These are phyloP conservation scores for Calamus simplicifolius DNA, from an alignment of 176 grass and related monocot genomes.

Conservation along the genomic window DNA sequence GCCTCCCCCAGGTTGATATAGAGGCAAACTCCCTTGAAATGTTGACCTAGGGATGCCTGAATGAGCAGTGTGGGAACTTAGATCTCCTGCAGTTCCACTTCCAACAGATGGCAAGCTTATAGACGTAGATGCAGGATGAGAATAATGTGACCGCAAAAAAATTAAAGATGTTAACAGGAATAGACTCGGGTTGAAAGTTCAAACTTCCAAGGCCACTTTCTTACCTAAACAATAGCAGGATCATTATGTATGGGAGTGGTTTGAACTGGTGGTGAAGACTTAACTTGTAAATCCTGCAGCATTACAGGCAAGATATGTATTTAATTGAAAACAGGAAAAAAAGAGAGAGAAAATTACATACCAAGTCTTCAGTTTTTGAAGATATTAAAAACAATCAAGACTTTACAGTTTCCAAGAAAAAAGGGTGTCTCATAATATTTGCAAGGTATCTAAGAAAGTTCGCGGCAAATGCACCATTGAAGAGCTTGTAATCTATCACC, in stretches of 20 bases:
- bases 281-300: slow-evolving; percentile 88
- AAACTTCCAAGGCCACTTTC: not conserved
- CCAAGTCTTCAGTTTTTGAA: not conserved
- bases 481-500: no score
- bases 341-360: slow-evolving; percentile 1
- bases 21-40: slow-evolving; percentile 53
- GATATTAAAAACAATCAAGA: not conserved
- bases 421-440: no score
- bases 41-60: slow-evolving; percentile 53
- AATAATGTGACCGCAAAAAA: slow-evolving; percentile 62
- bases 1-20: slow-evolving; percentile 57
- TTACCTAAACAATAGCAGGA: slow-evolving; percentile 85
- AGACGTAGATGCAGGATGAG: slow-evolving; percentile 37
- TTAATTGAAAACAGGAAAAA: slow-evolving; percentile 4
- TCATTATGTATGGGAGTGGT: slow-evolving; percentile 55
- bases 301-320: slow-evolving; percentile 8
- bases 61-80: slow-evolving; percentile 40
- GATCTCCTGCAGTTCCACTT: slow-evolving; percentile 38
- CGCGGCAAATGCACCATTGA: no score
- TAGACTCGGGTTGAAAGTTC: not conserved
- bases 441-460: no score
- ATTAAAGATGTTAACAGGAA: not conserved
- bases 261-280: slow-evolving; percentile 64
- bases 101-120: slow-evolving; percentile 55
- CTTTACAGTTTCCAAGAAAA: no score